These are phyloP conservation scores for Penicillium malachiteum DNA, from an alignment of 495 filamentous ascomycete species.

Conservation along the genomic window DNA sequence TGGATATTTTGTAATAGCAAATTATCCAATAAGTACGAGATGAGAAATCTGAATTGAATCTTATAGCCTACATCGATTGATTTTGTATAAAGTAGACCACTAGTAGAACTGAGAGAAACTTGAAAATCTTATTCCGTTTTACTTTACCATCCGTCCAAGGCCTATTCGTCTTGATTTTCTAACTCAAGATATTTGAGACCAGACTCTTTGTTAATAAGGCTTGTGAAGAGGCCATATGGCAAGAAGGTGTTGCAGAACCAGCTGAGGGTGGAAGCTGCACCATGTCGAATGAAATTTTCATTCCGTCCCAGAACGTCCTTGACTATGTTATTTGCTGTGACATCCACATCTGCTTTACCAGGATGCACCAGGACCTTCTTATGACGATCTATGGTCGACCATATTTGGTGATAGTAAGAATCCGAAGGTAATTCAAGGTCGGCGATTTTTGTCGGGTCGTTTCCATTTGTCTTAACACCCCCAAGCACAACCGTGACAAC, in stretches of 20 bases:
- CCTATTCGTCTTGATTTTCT: no score
- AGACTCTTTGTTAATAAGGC: not conserved
- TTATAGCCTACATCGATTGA: no score
- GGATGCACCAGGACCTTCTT: conserved; percentile 20
- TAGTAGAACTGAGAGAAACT: no score
- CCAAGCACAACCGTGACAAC: conserved; percentile 22
- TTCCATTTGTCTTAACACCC: conserved; percentile 18
- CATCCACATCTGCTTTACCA: conserved; percentile 18
- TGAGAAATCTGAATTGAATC: no score
- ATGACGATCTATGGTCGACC: conserved; percentile 15
- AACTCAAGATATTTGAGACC: not conserved
- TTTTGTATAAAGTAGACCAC: no score
- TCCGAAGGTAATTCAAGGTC: conserved; percentile 16
- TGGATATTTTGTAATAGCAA: no score
- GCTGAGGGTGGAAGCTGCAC: conserved; percentile 19
- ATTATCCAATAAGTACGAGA: no score
- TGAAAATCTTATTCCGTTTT: no score
- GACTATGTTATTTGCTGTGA: conserved; percentile 19
- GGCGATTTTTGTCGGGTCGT: conserved; percentile 15
- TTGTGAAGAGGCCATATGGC: not conserved
- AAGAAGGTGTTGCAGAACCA: conserved; percentile 22
- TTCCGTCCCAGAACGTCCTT: conserved; percentile 16
- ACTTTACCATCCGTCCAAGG: no score
- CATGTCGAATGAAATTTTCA: conserved; percentile 16
- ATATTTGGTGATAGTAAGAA: conserved; percentile 21